Conservation (phyloP, 225 moss, liverwort and hornwort species). For the Lunularia cruciata region DNA sequence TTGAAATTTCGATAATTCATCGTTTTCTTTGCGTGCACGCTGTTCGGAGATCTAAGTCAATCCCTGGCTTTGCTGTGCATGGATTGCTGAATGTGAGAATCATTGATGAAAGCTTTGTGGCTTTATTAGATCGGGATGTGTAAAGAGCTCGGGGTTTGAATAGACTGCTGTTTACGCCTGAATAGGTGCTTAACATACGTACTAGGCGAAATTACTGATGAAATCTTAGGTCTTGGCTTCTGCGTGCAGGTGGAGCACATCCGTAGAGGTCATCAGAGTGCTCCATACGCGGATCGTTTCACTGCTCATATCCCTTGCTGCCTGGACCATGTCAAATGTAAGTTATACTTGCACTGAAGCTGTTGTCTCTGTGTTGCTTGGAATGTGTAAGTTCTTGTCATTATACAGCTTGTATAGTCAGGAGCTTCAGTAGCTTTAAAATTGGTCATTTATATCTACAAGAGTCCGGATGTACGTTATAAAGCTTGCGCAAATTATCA, state of each 20-base stretch:
- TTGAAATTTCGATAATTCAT: background rate
- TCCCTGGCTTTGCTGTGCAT: background rate
- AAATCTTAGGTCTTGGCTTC: background rate
- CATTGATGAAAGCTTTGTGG: background rate
- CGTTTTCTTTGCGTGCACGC: background rate
- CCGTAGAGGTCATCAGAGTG: slow-evolving; percentile 64
- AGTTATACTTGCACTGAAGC: no score
- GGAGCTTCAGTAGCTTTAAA: no score
- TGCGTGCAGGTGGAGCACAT: slow-evolving; percentile 68
- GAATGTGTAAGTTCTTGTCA: no score
- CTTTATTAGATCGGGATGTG: background rate
- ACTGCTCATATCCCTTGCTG: slow-evolving; percentile 77
- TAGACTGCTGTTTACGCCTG: no score
- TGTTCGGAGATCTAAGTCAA: background rate
- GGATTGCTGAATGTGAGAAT: background rate
- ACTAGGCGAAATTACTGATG: background rate
- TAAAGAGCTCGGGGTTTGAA: background rate
- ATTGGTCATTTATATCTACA: no score
- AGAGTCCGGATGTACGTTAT: no score
- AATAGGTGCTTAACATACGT: background rate
- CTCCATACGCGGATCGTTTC: slow-evolving; percentile 69
- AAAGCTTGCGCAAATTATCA: no score
- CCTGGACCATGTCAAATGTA: slow-evolving; percentile 77
- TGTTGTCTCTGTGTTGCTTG: no score
- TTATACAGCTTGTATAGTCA: no score